Conservation (phyloP, 192 early-diverging fungal genomes). For the Paraglomus brasilianum region DNA sequence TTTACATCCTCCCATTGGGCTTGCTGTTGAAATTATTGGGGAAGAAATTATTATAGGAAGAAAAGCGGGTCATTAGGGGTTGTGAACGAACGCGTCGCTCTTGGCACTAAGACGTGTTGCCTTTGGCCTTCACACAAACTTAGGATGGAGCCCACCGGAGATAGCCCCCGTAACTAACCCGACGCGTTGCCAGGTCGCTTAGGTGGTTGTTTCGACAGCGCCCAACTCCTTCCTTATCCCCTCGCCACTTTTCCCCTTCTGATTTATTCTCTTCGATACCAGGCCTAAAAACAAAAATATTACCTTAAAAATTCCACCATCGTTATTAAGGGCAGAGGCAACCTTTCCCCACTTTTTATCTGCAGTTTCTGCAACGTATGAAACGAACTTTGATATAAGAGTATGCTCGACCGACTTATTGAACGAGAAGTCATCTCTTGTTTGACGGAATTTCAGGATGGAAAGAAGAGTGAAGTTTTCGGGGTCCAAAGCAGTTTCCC, state of each 20-base stretch:
- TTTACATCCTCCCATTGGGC: background rate
- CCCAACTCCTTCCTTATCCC: slow-evolving; percentile 22
- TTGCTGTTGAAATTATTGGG: background rate
- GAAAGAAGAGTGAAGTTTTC: slow-evolving; percentile 7
- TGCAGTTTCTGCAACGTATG: slow-evolving; percentile 19
- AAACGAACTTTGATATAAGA: slow-evolving; percentile 19
- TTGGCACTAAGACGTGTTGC: slow-evolving; percentile 18
- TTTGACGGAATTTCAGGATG: slow-evolving; percentile 15
- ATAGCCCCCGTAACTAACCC: slow-evolving; percentile 18
- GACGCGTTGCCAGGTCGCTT: background rate
- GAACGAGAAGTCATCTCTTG: slow-evolving; percentile 14
- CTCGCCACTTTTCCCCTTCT: background rate
- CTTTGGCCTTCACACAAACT: slow-evolving; percentile 20
- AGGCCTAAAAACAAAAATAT: too few species aligned
- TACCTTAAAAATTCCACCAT: background rate
- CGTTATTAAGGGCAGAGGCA: slow-evolving; percentile 6
- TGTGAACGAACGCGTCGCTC: slow-evolving; percentile 9
- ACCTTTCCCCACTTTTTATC: slow-evolving; percentile 15
- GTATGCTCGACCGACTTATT: slow-evolving; percentile 10
- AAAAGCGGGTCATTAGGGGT: slow-evolving; percentile 4
- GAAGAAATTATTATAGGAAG: background rate
- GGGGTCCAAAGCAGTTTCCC: slow-evolving; percentile 17
- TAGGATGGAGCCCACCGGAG: slow-evolving; percentile 9
- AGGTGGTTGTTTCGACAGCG: slow-evolving; percentile 18
- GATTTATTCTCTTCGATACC: too few species aligned